Percentiles rank a stretch among this genome's conserved stretches.
phyloP scores from a whole-genome alignment of 164 flowering plant genomes.

The Cinnamomum chago region DNA sequence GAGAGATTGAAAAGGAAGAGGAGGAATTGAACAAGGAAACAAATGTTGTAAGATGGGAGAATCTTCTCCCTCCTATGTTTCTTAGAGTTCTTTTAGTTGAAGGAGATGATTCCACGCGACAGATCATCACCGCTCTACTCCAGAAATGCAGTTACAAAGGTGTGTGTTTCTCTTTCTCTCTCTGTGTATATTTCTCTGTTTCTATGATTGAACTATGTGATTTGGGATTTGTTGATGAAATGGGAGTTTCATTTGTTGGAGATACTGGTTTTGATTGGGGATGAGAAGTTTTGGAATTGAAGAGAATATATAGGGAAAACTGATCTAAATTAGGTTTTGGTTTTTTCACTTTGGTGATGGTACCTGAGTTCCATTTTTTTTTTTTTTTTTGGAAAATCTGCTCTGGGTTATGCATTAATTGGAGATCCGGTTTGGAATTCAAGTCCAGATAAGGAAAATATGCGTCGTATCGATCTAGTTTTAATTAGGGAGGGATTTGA shows the following conservation, averaged over 20 bases:
- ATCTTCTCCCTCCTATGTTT: conserved; percentile 42
- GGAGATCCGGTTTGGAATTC: no score
- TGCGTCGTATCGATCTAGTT: no score
- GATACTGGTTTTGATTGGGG: no score
- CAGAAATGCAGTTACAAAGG: conserved; percentile 83
- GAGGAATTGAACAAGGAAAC: conserved; percentile 8
- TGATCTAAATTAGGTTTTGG: no score
- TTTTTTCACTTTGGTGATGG: no score
- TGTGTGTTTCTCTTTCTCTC: conserved; percentile 6
- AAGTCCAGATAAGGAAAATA: neutral
- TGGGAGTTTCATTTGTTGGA: no score
- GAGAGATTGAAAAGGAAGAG: conserved; percentile 9
- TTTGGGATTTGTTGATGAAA: no score
- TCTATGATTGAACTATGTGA: no score
- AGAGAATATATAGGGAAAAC: no score
- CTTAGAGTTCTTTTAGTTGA: conserved; percentile 78
- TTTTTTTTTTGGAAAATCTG: no score
- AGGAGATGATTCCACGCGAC: conserved; percentile 84
- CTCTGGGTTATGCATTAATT: no score
- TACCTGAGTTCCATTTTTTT: neutral
- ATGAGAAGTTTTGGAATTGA: neutral
- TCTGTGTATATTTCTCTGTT: neutral
- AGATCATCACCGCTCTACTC: conserved; percentile 73
- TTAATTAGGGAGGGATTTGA: no score
- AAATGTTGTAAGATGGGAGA: conserved; percentile 51